phyloP scores from a whole-genome alignment of 148 eudicot genomes.

The Nepenthes gracilis region DNA sequence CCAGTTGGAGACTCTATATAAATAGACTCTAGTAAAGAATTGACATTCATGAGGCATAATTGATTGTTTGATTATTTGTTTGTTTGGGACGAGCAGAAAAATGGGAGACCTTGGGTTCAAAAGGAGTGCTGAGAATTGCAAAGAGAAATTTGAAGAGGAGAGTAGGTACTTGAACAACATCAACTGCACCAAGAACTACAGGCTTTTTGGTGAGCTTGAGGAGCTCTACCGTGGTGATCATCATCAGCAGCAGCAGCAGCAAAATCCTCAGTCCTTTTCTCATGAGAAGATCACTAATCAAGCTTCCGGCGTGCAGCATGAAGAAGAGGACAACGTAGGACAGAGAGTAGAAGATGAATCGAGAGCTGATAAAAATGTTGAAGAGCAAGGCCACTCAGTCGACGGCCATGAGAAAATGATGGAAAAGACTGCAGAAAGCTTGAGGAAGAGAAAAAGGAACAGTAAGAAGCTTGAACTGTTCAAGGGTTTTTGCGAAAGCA shows the following conservation, averaged over 20 bases:
- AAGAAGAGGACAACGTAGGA: slow-evolving; percentile 6
- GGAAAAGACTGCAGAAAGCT: slow-evolving; percentile 14
- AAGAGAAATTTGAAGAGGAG: slow-evolving; percentile 77
- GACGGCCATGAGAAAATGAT: slow-evolving; percentile 15
- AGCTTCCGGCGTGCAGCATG: slow-evolving; percentile 5
- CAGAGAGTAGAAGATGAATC: slow-evolving; percentile 9
- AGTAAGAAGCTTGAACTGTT: slow-evolving; percentile 46
- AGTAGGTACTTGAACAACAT: slow-evolving; percentile 38
- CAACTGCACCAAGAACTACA: slow-evolving; percentile 27
- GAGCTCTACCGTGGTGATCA: slow-evolving; percentile 32
- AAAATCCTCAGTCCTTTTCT: not conserved
- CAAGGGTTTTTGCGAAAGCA: slow-evolving; percentile 54
- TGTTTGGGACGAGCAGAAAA: slow-evolving; percentile 48
- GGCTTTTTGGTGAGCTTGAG: slow-evolving; percentile 67
- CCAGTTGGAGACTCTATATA: no score
- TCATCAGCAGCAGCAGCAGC: slow-evolving; percentile 4
- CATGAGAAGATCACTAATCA: slow-evolving; percentile 1
- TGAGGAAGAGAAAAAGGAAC: slow-evolving; percentile 39
- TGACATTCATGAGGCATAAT: not conserved
- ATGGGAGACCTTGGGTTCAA: slow-evolving; percentile 65
- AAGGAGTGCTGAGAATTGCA: slow-evolving; percentile 69
- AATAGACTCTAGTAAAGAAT: slow-evolving; percentile 5
- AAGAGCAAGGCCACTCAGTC: slow-evolving; percentile 2
- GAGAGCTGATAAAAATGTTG: slow-evolving; percentile 1
- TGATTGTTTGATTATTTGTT: slow-evolving; percentile 16